These are phyloP conservation scores for Globisporangium carolinianum DNA, from an alignment of 352 stramenopile species.

Conservation along the genomic window DNA sequence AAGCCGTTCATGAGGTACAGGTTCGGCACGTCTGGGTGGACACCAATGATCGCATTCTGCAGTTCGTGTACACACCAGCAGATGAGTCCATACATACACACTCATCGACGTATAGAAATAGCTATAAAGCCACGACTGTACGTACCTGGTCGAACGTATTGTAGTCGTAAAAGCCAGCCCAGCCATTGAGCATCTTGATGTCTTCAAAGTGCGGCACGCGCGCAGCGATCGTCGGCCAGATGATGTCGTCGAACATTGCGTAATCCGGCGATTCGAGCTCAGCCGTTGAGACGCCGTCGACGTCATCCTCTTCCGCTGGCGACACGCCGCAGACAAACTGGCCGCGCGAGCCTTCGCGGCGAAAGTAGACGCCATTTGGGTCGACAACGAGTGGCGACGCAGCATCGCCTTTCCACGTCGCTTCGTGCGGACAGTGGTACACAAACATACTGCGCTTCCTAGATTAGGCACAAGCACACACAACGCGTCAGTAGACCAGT, in stretches of 20 bases:
- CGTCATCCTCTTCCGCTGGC: conserved; percentile 47
- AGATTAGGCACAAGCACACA: not conserved
- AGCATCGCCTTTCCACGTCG: conserved; percentile 62
- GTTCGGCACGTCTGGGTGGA: conserved; percentile 72
- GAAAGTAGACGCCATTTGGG: conserved; percentile 73
- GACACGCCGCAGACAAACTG: conserved; percentile 74
- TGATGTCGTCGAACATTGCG: conserved; percentile 62
- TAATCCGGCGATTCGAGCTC: conserved; percentile 68
- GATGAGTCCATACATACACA: not conserved
- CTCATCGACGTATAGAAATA: no score
- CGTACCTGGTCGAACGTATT: conserved; percentile 79
- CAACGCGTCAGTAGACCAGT: not conserved
- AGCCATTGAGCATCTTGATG: conserved; percentile 72
- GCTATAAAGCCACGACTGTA: not conserved
- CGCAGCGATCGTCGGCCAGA: conserved; percentile 76
- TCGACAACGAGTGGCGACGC: conserved; percentile 72
- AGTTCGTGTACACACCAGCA: not conserved
- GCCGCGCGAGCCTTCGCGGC: conserved; percentile 56
- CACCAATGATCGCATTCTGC: conserved; percentile 78
- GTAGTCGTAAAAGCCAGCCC: conserved; percentile 85
- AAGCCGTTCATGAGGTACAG: conserved; percentile 84
- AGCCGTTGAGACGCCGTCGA: conserved; percentile 49
- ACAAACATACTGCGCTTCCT: conserved; percentile 76
- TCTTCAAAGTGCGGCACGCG: conserved; percentile 72
- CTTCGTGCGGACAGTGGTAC: conserved; percentile 65